Conservation (phyloP, 2,329 filamentous ascomycete genomes). For the Elsinoe perseae region DNA sequence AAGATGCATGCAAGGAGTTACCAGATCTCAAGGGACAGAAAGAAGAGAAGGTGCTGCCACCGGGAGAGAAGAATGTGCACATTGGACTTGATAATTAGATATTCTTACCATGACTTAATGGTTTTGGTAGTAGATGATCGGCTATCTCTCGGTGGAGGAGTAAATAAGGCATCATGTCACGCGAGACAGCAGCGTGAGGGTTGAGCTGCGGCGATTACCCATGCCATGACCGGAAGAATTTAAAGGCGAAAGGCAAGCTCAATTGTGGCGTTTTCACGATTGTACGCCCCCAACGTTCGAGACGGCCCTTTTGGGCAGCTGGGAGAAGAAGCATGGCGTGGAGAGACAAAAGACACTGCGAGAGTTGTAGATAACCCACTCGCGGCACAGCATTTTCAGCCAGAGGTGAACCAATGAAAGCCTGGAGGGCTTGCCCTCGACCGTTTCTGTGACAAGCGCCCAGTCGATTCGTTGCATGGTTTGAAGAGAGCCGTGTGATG, state of each 20-base stretch:
- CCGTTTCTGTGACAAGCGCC: neutral
- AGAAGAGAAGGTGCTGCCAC: slow-evolving; percentile 50
- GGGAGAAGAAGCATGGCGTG: neutral
- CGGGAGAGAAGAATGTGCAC: slow-evolving; percentile 54
- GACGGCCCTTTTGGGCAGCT: neutral
- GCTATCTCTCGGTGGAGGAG: neutral
- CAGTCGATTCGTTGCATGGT: neutral
- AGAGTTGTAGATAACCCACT: neutral
- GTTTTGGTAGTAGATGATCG: neutral
- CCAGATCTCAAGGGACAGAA: slow-evolving; percentile 55
- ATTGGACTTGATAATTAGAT: slow-evolving; percentile 51
- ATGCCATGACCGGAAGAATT: neutral
- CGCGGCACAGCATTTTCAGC: neutral
- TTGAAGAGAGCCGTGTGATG: neutral
- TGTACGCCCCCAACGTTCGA: neutral
- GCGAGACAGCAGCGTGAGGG: neutral
- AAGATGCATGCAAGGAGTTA: slow-evolving; percentile 72
- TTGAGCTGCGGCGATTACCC: neutral
- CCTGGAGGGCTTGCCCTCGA: neutral
- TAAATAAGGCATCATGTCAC: neutral
- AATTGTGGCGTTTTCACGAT: slow-evolving; percentile 1
- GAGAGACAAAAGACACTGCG: neutral
- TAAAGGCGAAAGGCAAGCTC: slow-evolving; percentile 2
- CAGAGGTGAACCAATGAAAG: neutral
- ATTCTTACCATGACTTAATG: neutral